phyloP scores from a whole-genome alignment of 192 early-diverging fungal species.

The Coemansia sp. region DNA sequence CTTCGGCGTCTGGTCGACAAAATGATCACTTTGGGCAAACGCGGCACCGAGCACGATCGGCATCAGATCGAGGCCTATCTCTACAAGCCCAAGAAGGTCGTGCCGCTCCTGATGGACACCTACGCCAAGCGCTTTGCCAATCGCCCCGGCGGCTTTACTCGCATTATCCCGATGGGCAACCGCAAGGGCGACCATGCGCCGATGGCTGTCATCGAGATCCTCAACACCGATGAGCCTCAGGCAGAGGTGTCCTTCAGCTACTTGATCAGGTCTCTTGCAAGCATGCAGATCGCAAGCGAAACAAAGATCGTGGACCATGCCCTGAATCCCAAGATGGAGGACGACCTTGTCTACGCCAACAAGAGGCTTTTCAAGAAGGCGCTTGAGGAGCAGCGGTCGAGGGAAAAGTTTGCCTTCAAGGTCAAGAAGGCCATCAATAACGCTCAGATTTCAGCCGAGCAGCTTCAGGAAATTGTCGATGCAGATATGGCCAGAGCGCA shows the following conservation, averaged over 20 bases:
- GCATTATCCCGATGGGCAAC: constrained; percentile 74
- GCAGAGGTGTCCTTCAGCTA: constrained; percentile 67
- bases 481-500: constrained; percentile 24
- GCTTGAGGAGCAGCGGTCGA: constrained; percentile 27
- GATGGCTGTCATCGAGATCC: constrained; percentile 87
- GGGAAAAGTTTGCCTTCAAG: constrained; percentile 37
- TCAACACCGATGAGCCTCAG: constrained; percentile 65
- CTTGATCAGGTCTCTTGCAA: constrained; percentile 43
- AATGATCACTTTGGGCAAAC: constrained; percentile 84
- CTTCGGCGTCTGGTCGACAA: constrained; percentile 82
- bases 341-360: constrained; percentile 12
- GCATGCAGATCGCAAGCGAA: constrained; percentile 39
- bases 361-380: constrained; percentile 43
- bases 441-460: constrained; percentile 21
- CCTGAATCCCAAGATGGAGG: constrained; percentile 20
- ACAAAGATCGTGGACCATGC: constrained; percentile 35
- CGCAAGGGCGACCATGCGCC: constrained; percentile 81
- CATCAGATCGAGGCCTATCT: constrained; percentile 56
- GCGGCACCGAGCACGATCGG: constrained; percentile 61
- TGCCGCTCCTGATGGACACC: constrained; percentile 80
- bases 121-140: constrained; percentile 78
- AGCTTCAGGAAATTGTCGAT: constrained; percentile 46
- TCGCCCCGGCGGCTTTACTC: constrained; percentile 85
- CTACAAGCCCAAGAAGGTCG: constrained; percentile 67
- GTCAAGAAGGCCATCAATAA: constrained; percentile 42